phyloP scores from a whole-genome alignment of 768 basidiomycete genomes.

The Boletus rubroflammeus region DNA sequence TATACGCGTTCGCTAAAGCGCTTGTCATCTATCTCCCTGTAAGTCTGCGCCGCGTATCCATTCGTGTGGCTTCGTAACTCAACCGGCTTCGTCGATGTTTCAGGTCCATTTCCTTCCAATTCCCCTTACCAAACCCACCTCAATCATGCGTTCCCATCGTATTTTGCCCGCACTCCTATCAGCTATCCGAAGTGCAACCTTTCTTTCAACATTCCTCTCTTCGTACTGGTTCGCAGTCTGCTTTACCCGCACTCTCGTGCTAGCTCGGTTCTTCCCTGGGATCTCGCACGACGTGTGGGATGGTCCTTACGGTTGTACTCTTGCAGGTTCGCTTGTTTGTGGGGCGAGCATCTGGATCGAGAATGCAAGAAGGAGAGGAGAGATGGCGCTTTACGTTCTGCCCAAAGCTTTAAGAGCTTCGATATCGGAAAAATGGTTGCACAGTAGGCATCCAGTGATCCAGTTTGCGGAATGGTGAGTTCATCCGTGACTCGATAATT shows the following conservation, averaged over 20 bases:
- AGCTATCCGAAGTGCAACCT: constrained; percentile 62
- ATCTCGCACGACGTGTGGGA: constrained; percentile 81
- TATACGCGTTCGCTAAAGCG: constrained; percentile 59
- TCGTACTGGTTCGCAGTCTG: constrained; percentile 72
- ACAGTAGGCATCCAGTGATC: constrained; percentile 39
- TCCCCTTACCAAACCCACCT: constrained; percentile 54
- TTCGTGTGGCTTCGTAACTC: neutral
- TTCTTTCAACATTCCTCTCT: constrained; percentile 69
- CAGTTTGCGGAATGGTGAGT: constrained; percentile 54
- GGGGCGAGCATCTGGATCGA: constrained; percentile 80
- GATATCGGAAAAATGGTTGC: constrained; percentile 53
- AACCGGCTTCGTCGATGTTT: neutral
- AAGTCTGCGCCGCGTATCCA: constrained; percentile 25
- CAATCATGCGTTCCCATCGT: constrained; percentile 44
- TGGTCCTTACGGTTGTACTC: constrained; percentile 64
- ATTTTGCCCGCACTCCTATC: constrained; percentile 43
- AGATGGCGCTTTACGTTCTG: constrained; percentile 77
- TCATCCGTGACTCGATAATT: neutral
- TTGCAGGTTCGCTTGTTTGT: constrained; percentile 65
- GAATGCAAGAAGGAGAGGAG: constrained; percentile 64
- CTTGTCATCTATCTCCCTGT: constrained; percentile 71
- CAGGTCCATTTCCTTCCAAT: constrained; percentile 72
- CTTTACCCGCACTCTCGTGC: constrained; percentile 58
- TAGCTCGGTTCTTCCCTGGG: constrained; percentile 60
- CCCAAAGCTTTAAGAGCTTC: constrained; percentile 65